These are phyloP conservation scores for Perkinsus olseni DNA, from an alignment of 169 alveolate genomes.

Conservation along the genomic window DNA sequence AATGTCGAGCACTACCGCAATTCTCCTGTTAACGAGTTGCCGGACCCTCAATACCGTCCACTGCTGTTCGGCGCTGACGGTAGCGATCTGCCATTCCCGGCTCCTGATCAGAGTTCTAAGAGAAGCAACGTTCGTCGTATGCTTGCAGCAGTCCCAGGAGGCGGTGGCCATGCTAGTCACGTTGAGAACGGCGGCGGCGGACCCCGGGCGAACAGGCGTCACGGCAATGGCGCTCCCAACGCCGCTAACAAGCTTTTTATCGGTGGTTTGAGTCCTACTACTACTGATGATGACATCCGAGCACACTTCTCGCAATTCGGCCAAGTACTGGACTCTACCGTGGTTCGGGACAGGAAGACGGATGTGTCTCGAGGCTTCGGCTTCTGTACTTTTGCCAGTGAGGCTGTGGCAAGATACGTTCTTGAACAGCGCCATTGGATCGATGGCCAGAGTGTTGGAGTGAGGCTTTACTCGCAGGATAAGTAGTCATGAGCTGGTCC, in stretches of 20 bases:
- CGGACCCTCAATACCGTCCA: background rate
- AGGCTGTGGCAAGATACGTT: background rate
- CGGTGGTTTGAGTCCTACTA: background rate
- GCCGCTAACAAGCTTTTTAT: background rate
- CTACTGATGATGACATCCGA: background rate
- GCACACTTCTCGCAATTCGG: background rate
- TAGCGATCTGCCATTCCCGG: background rate
- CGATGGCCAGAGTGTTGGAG: background rate
- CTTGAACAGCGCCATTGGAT: background rate
- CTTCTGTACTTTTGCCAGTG: background rate
- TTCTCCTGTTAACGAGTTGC: slow-evolving; percentile 4
- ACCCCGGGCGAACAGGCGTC: background rate
- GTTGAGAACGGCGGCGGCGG: background rate
- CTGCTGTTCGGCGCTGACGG: background rate
- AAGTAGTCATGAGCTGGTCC: background rate
- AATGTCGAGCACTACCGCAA: slow-evolving; percentile 1
- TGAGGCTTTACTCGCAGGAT: background rate
- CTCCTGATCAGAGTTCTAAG: background rate
- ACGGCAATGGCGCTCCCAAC: background rate
- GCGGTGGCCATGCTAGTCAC: background rate
- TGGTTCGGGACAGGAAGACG: background rate
- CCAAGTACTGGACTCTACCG: background rate
- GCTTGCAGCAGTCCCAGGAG: background rate
- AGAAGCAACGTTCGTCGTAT: background rate
- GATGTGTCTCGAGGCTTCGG: background rate